Conservation (phyloP, 176 grass and related monocot genomes). For the Raddia guianensis region DNA sequence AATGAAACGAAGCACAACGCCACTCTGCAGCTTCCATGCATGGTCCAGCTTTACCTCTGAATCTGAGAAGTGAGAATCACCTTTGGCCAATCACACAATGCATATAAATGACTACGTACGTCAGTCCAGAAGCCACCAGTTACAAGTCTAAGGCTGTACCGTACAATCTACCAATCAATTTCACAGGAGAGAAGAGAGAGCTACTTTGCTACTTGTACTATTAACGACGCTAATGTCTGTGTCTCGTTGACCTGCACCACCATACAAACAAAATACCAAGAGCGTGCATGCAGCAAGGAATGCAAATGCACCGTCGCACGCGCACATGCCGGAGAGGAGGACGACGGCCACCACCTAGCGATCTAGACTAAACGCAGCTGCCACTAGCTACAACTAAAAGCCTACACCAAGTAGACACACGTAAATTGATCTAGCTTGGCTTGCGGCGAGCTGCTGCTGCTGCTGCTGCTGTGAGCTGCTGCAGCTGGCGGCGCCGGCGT, state of each 20-base stretch:
- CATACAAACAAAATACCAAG: conserved; percentile 27
- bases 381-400: background rate
- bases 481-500: conserved; percentile 23
- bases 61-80: background rate
- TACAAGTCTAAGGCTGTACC: conserved; percentile 26
- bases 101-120: background rate
- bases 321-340: background rate
- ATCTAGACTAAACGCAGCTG: background rate
- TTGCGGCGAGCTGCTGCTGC: conserved; percentile 29
- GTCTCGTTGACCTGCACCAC: conserved; percentile 24
- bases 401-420: background rate
- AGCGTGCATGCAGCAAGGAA: conserved; percentile 26
- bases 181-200: background rate
- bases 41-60: background rate
- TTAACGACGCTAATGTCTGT: background rate
- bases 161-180: conserved; percentile 25
- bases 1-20: background rate
- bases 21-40: background rate
- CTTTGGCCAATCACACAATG: conserved; percentile 22
- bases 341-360: conserved; percentile 6
- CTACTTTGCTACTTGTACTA: conserved; percentile 6
- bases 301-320: background rate
- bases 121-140: conserved; percentile 15
- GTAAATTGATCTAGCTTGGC: background rate
- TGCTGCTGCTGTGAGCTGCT: conserved; percentile 42